These are phyloP conservation scores for Tricladium varicosporioides DNA, from an alignment of 2,329 filamentous ascomycete species.

Conservation along the genomic window DNA sequence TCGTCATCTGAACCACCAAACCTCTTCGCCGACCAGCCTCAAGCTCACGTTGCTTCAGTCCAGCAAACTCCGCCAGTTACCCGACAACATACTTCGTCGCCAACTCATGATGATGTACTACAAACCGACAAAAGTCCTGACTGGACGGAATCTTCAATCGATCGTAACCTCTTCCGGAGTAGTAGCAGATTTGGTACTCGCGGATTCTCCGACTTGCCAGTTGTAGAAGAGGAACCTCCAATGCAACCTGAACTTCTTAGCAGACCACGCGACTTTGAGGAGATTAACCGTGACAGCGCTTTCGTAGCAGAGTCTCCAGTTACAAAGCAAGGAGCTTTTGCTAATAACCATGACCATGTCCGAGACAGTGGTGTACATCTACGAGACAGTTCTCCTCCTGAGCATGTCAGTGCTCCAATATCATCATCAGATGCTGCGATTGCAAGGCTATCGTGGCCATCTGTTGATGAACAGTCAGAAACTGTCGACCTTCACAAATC, in stretches of 20 bases:
- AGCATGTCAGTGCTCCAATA: constrained; percentile 27
- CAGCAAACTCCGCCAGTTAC: neutral
- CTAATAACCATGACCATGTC: constrained; percentile 27
- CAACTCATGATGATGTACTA: constrained; percentile 5
- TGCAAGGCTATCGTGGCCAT: constrained; percentile 38
- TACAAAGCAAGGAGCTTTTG: constrained; percentile 33
- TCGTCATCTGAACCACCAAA: neutral
- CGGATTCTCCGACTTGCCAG: constrained; percentile 26
- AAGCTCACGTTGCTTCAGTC: neutral
- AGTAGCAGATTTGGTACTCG: constrained; percentile 19
- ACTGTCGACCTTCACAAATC: constrained; percentile 40
- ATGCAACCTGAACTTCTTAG: constrained; percentile 10
- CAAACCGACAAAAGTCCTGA: constrained; percentile 5
- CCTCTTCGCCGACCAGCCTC: neutral
- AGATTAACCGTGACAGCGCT: constrained; percentile 48
- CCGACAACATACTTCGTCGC: neutral
- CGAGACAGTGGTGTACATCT: constrained; percentile 57
- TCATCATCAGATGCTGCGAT: constrained; percentile 35
- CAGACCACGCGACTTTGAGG: constrained; percentile 1
- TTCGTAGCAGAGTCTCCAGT: constrained; percentile 47
- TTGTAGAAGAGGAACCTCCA: constrained; percentile 25
- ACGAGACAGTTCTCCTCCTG: constrained; percentile 41
- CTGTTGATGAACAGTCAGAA: constrained; percentile 46
- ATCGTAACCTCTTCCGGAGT: constrained; percentile 15
- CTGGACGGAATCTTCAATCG: constrained; percentile 7